Base-by-base conservation (phyloP, 164 flowering plant species). In the Brasenia schreberi region DNA sequence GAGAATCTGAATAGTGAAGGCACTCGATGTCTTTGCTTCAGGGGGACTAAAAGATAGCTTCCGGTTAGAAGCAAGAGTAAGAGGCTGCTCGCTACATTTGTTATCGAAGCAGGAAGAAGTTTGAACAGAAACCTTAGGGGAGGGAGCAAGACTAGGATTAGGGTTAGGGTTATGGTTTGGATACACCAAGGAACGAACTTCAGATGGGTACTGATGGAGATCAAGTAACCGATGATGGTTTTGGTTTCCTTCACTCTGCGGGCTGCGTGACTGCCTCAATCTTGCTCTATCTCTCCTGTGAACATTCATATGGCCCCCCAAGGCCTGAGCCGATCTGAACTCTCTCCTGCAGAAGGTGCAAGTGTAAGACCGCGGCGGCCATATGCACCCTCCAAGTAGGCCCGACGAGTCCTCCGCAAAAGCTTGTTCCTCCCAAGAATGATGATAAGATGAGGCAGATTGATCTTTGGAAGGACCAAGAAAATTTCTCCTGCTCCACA, bases 251-350 rank as follows among this genome's bases (percentile, higher is more conserved):
- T 73, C 77, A 18, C 23, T 61, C 62, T 69, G 68, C 19, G 69
- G 65, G 67, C 0, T 68, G 64, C 83, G 75, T 63, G 86, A 80
- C 59, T 83, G 88, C 74, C 85, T 87, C 17, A 89, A 78, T 59
- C 88, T 82, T 39, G 98, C 98, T 74, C 91, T 81, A 65, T 89
- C 98, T 58, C 94, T 81, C 66, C 96, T 81, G 59, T 92, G 97
- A 39, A 92, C 92, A 74, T 91, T 91, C 97, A 91, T 91, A 69
- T 90, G 97, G 53, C 97, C 97, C 4, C 95, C 97, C n/a, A 91
- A 75, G 44, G 97, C 97, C 75, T 92, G 97, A 62, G 97, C 97
- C 18, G 97, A 92, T 73, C 90, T 77, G 72, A 92, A 92, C 65
- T 89, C 97, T 65, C 96, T 81, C 60, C 84, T 77, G 69, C 98